Conservation (phyloP, 2,329 filamentous ascomycete species). For the Alternaria sp. region DNA sequence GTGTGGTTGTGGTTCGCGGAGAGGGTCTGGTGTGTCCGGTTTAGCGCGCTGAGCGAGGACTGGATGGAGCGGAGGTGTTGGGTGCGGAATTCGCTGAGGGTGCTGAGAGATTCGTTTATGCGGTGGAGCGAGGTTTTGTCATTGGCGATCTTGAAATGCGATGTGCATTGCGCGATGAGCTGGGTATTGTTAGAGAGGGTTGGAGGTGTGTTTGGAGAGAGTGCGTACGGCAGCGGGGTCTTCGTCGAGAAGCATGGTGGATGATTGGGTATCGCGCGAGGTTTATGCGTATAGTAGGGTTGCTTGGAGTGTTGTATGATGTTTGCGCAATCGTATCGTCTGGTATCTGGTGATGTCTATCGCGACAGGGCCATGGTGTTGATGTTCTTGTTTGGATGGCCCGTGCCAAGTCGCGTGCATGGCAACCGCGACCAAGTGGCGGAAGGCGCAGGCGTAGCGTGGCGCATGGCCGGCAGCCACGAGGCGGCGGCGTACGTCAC, state of each 20-base stretch:
- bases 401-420: constrained; percentile 33
- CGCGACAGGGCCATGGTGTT: constrained; percentile 34
- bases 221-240: constrained; percentile 79
- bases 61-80: constrained; percentile 64
- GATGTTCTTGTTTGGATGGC: constrained; percentile 39
- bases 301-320: neutral
- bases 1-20: constrained; percentile 79
- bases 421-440: constrained; percentile 35
- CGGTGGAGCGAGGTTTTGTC: constrained; percentile 85
- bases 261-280: constrained; percentile 7
- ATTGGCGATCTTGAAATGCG: constrained; percentile 92
- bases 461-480: constrained; percentile 22
- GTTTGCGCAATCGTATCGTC: neutral
- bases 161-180: constrained; percentile 90
- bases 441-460: constrained; percentile 12
- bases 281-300: neutral
- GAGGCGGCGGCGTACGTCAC: constrained; percentile 46
- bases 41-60: constrained; percentile 61
- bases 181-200: constrained; percentile 48
- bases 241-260: constrained; percentile 90
- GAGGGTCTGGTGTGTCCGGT: constrained; percentile 77
- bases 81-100: constrained; percentile 83
- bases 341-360: constrained; percentile 9
- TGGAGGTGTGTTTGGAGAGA: neutral
- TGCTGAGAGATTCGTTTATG: constrained; percentile 81